Evolutionary conservation across 2,329 filamentous ascomycete genomes (phyloP).

Genomic region (Aureobasidium sp.): DNA sequence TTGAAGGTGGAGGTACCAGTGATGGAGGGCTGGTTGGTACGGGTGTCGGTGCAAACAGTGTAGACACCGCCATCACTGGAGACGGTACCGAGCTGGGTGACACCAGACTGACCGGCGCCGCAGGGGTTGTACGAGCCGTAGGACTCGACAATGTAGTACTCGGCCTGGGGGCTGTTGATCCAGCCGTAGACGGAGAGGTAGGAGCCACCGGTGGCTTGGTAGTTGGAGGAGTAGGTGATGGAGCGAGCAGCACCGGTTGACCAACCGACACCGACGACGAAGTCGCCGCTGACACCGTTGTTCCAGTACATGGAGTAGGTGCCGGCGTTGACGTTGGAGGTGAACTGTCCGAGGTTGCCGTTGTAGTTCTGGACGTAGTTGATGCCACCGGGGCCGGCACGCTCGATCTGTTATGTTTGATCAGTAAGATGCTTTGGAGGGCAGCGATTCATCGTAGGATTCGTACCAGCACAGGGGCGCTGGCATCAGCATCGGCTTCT

Average conservation of each 20-base stretch:
- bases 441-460: no score
- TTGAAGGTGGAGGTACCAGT: conserved; percentile 32
- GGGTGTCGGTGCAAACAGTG: conserved; percentile 29
- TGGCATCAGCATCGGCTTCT: background rate
- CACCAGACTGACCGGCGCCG: conserved; percentile 11
- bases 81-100: conserved; percentile 25
- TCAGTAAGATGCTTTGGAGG: background rate
- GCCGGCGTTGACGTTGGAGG: conserved; percentile 14
- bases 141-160: background rate
- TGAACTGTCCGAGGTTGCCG: background rate
- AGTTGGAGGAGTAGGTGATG: conserved; percentile 25
- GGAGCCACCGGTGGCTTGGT: conserved; percentile 23
- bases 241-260: conserved; percentile 15
- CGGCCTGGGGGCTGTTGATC: background rate
- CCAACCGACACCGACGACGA: conserved; percentile 18
- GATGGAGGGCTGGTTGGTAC: conserved; percentile 33
- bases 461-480: background rate
- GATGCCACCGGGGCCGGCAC: background rate
- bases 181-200: conserved; percentile 35
- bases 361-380: background rate
- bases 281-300: conserved; percentile 11
- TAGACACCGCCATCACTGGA: conserved; percentile 30
- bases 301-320: conserved; percentile 18
- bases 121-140: conserved; percentile 29
- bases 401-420: background rate